These are phyloP conservation scores for Metschnikowia arizonensis DNA, from an alignment of 805 yeast species.

Conservation along the genomic window DNA sequence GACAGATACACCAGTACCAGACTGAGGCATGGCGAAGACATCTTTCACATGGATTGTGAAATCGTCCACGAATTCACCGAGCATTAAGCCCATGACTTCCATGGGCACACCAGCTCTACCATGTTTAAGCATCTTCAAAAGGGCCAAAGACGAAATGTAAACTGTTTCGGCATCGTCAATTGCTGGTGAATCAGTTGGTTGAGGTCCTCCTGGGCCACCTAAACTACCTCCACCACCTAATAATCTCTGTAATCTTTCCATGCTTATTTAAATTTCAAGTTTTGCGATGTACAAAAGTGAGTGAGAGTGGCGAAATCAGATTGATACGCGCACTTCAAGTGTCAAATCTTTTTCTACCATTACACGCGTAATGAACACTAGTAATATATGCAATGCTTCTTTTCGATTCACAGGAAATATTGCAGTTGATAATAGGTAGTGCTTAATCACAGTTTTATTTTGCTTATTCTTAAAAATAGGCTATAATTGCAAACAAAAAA, in stretches of 20 bases:
- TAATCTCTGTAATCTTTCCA: slow-evolving; percentile 50
- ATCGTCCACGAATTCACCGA: slow-evolving; percentile 97
- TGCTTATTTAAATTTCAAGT: slow-evolving; percentile 11
- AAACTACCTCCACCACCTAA: slow-evolving; percentile 43
- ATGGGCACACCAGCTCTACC: slow-evolving; percentile 87
- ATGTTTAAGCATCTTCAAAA: slow-evolving; percentile 94
- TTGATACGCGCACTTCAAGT: slow-evolving; percentile 3
- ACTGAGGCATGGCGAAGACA: slow-evolving; percentile 99
- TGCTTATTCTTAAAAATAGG: no score
- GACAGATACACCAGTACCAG: slow-evolving; percentile 97
- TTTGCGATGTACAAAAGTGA: slow-evolving; percentile 3
- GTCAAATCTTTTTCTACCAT: not conserved
- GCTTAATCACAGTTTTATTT: not conserved
- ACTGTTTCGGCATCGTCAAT: slow-evolving; percentile 96
- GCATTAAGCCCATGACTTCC: slow-evolving; percentile 94
- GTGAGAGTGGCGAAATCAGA: slow-evolving; percentile 8
- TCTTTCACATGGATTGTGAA: slow-evolving; percentile 96
- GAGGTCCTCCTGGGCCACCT: slow-evolving; percentile 41
- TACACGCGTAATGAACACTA: not conserved
- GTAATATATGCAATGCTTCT: not conserved
- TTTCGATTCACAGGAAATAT: not conserved
- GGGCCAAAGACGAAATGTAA: slow-evolving; percentile 90
- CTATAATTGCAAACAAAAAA: no score
- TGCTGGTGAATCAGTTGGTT: slow-evolving; percentile 64
- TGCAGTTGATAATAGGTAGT: not conserved